Evolutionary conservation across 768 basidiomycete species (phyloP).

Genomic region (Agrocybe pediades): DNA sequence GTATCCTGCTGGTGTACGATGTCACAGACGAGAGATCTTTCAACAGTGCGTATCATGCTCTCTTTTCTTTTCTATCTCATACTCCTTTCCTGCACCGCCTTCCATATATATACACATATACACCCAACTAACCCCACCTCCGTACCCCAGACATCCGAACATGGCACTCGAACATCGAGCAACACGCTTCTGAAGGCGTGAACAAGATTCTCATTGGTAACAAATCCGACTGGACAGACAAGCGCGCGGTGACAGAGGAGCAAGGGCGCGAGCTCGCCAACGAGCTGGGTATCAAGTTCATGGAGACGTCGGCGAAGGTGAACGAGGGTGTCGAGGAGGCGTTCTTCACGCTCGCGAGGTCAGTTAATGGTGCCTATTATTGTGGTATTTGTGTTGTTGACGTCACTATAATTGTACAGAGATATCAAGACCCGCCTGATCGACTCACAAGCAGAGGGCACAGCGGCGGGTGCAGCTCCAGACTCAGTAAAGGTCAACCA

Average conservation of each 20-base stretch:
- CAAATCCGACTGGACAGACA: constrained; percentile 98
- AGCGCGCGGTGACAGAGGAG: constrained; percentile 87
- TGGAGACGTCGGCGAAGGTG: constrained; percentile 97
- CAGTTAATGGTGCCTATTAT: not conserved
- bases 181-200: constrained; percentile 97
- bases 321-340: constrained; percentile 99
- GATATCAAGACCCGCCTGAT: constrained; percentile 98
- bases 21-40: constrained; percentile 95
- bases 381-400: too few relatives aligned
- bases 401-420: too few relatives aligned
- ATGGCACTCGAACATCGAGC: constrained; percentile 98
- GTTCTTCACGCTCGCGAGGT: constrained; percentile 97
- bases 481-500: constrained; percentile 71
- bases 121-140: not conserved
- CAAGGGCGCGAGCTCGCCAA: constrained; percentile 91
- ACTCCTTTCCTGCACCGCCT: too few relatives aligned
- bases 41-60: constrained; percentile 69
- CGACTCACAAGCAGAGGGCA: constrained; percentile 81
- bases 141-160: constrained; percentile 83
- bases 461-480: constrained; percentile 39
- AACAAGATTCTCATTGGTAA: constrained; percentile 99
- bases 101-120: not conserved
- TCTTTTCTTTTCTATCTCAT: not conserved
- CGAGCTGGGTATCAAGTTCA: constrained; percentile 93
- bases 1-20: constrained; percentile 97